These are phyloP conservation scores for Bromus sterilis DNA, from an alignment of 176 grass and related monocot species.

Conservation along the genomic window DNA sequence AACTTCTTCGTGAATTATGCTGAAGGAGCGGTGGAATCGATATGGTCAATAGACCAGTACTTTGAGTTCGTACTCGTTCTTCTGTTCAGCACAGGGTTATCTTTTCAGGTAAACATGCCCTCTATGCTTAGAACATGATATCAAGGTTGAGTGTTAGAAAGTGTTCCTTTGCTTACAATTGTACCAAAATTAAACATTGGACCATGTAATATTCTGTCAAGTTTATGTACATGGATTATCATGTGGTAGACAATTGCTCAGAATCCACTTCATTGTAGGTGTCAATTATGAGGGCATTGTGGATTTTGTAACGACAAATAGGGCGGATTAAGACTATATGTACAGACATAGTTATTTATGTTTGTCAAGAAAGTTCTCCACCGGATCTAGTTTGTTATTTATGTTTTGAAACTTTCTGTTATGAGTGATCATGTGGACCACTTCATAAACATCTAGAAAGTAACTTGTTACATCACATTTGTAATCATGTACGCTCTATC, in stretches of 20 bases:
- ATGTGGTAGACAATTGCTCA: not conserved
- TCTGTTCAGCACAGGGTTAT: constrained; percentile 92
- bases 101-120: constrained; percentile 71
- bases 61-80: constrained; percentile 96
- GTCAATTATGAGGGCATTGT: not conserved
- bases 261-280: not conserved
- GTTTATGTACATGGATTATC: not conserved
- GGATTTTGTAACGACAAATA: not conserved
- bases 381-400: not conserved
- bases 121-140: not conserved
- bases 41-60: constrained; percentile 98
- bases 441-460: not conserved
- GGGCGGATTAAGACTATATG: not conserved
- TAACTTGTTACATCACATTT: not conserved
- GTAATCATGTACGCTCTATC: not conserved
- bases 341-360: not conserved
- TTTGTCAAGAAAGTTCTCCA: not conserved
- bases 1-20: constrained; percentile 98
- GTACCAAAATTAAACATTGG: not conserved
- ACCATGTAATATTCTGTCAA: not conserved
- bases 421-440: not conserved
- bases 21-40: constrained; percentile 86
- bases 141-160: not conserved
- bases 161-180: not conserved
- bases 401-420: not conserved